Conservation (phyloP, 2,329 filamentous ascomycete species). For the Juglanconis sp. region DNA sequence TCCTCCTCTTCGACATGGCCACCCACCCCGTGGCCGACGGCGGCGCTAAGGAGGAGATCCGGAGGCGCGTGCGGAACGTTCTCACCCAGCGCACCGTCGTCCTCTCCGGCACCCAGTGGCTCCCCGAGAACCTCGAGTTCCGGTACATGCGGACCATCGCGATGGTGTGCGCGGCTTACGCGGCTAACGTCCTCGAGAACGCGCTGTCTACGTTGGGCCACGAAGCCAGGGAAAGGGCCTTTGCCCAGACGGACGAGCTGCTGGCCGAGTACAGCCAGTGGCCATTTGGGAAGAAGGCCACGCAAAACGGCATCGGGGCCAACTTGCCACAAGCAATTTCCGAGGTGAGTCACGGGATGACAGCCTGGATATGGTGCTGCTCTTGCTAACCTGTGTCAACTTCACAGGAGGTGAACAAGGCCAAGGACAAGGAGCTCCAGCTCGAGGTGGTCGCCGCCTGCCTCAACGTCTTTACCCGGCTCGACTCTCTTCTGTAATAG, state of each 20-base stretch:
- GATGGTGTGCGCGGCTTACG: constrained; percentile 98
- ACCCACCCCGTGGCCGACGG: constrained; percentile 96
- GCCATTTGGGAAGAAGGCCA: constrained; percentile 86
- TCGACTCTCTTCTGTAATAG: constrained; percentile 85
- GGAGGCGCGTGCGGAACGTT: constrained; percentile 85
- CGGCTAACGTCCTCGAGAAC: constrained; percentile 96
- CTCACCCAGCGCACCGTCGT: constrained; percentile 93
- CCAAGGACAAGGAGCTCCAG: constrained; percentile 92
- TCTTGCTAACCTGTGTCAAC: not conserved
- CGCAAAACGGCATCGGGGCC: constrained; percentile 78
- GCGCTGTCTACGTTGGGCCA: constrained; percentile 91
- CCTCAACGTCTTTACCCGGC: constrained; percentile 92
- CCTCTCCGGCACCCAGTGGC: constrained; percentile 78
- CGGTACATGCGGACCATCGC: constrained; percentile 85
- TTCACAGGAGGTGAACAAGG: constrained; percentile 69
- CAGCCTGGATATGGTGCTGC: not conserved
- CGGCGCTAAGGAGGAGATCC: constrained; percentile 95
- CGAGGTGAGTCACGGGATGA: constrained; percentile 51
- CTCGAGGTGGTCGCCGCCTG: constrained; percentile 96
- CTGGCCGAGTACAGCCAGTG: constrained; percentile 96
- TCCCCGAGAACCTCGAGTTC: constrained; percentile 93
- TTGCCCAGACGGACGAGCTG: constrained; percentile 94
- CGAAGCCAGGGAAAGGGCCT: constrained; percentile 89
- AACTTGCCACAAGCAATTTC: constrained; percentile 84
- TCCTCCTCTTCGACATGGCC: constrained; percentile 99